These are phyloP conservation scores for Eimeria zaria DNA, from an alignment of 169 alveolate species.

Conservation along the genomic window DNA sequence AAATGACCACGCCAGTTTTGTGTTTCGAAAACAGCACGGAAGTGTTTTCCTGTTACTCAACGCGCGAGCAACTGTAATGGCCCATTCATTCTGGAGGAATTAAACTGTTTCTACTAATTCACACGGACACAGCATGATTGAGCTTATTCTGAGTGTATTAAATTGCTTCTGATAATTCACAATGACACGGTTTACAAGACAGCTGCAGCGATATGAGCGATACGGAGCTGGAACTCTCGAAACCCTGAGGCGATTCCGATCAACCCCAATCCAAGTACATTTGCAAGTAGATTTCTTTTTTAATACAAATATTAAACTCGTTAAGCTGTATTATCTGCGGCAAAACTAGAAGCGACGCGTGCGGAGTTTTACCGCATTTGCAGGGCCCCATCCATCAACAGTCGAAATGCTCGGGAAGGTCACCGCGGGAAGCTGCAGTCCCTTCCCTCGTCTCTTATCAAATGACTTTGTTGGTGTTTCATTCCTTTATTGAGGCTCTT, in stretches of 20 bases:
- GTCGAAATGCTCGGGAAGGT: neutral
- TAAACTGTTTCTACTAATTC: too few relatives aligned
- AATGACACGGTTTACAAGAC: neutral
- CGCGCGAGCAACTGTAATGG: too few relatives aligned
- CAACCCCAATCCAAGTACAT: neutral
- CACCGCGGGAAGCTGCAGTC: neutral
- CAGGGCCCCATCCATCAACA: conserved; percentile 1
- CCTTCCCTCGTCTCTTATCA: neutral
- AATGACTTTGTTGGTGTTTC: neutral
- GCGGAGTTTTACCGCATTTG: neutral
- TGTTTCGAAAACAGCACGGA: too few relatives aligned
- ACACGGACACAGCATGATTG: too few relatives aligned
- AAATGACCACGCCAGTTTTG: too few relatives aligned
- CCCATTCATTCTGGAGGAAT: too few relatives aligned
- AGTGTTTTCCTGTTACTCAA: too few relatives aligned
- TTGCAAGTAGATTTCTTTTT: neutral
- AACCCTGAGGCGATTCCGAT: neutral
- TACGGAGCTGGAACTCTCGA: neutral
- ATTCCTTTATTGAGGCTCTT: too few relatives aligned
- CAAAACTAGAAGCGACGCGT: neutral
- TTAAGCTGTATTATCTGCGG: too few relatives aligned
- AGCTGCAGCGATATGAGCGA: neutral
- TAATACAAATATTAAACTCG: neutral
- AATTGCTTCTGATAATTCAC: neutral
- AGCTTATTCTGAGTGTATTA: neutral